Evolutionary conservation across 75 land plant genomes (phyloP).

Genomic region (Larix kaempferi): DNA sequence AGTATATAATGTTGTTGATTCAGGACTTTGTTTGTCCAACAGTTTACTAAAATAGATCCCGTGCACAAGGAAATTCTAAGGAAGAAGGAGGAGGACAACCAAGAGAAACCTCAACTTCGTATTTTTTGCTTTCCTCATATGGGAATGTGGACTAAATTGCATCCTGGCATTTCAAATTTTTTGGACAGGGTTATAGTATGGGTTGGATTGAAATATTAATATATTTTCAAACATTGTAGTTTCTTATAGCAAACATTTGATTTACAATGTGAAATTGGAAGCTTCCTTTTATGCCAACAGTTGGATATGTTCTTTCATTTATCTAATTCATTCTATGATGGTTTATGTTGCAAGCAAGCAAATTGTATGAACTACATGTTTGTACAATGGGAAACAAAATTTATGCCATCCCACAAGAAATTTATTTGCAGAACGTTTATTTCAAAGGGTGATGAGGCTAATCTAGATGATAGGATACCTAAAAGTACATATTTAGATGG

Average conservation of each 20-base stretch:
- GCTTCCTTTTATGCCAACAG: not conserved
- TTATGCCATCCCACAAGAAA: slow-evolving; percentile 94
- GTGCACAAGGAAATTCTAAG: slow-evolving; percentile 77
- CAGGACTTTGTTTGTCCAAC: slow-evolving; percentile 9
- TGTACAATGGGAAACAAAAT: slow-evolving; percentile 99
- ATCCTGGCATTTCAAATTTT: slow-evolving; percentile 98
- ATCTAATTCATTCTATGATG: not conserved
- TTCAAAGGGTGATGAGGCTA: slow-evolving; percentile 91
- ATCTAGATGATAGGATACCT: slow-evolving; percentile 69
- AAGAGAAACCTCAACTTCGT: slow-evolving; percentile 64
- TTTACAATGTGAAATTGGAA: not conserved
- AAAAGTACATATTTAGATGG: slow-evolving; percentile 98
- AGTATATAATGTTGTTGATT: not conserved
- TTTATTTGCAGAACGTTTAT: slow-evolving; percentile 90
- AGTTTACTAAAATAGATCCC: slow-evolving; percentile 88
- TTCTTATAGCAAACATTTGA: not conserved
- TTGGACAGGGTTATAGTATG: slow-evolving; percentile 72
- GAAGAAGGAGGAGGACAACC: slow-evolving; percentile 76
- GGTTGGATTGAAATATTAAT: not conserved
- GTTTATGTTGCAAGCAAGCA: slow-evolving; percentile 67
- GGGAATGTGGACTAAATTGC: slow-evolving; percentile 99
- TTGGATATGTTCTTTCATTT: not conserved
- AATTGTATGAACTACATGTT: slow-evolving; percentile 90
- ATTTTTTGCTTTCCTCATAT: slow-evolving; percentile 91
- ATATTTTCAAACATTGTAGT: not conserved